These are phyloP conservation scores for Parsonsia alboflavescens DNA, from an alignment of 257 asterid genomes.

Conservation along the genomic window DNA sequence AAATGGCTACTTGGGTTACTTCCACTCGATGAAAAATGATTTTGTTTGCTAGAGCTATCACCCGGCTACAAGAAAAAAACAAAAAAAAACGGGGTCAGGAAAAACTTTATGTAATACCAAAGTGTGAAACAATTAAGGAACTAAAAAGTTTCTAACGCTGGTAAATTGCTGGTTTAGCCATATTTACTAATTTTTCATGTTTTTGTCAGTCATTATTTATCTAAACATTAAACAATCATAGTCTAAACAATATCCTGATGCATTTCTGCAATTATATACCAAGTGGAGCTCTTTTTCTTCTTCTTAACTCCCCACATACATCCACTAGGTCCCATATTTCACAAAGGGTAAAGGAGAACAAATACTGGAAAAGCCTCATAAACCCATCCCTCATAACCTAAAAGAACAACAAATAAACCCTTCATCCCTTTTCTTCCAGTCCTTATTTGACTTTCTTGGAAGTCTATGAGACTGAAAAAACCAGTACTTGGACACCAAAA, in stretches of 20 bases:
- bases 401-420: not conserved
- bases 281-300: not conserved
- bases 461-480: not conserved
- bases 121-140: no score
- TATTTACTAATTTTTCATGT: not conserved
- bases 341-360: not conserved
- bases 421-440: not conserved
- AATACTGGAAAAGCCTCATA: no score
- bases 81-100: no score
- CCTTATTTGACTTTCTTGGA: not conserved
- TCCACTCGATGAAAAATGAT: no score
- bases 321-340: not conserved
- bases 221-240: not conserved
- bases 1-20: no score
- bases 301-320: not conserved
- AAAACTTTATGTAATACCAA: no score
- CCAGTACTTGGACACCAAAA: not conserved
- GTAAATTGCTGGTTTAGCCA: no score
- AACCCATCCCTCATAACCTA: not conserved
- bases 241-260: not conserved
- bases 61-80: no score
- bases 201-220: not conserved
- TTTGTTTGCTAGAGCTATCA: no score
- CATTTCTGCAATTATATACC: not conserved
- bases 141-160: no score